Base-by-base conservation (phyloP, 2,329 filamentous ascomycete species). In the Fusarium sulawesiense region DNA sequence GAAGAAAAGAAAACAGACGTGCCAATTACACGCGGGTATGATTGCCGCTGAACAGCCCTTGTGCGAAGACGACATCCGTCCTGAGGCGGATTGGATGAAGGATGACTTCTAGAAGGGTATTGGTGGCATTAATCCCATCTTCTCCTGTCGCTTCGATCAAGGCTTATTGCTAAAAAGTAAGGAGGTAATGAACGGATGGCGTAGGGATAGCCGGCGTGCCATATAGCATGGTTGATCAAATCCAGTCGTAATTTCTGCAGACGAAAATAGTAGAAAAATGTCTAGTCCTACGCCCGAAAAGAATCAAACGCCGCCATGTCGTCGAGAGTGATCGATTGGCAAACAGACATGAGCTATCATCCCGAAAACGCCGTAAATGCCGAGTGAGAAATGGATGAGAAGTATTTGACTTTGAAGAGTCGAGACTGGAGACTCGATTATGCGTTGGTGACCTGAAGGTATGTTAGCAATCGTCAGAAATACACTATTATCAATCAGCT, bases 361-460 rank as follows among this genome's bases (percentile, higher is more conserved):
- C 75, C 79, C 76, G 67, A 76, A 73, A 83, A 83, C 81, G 81
- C 81, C 81, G 72, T 77, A 69, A 79, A 83, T 83, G 81, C 80
- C 79, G 71, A 71, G 71, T 63, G 72, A 69, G 70, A 62, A 64
- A 68, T 66, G 56, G 13, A 6, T 50, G 34, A 41, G 11, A 62
- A 49, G 42, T 59, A 25, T 21, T 49, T 54, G 60, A 16, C 27
- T 40, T 50, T 57, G 23, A 68, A 63, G 63, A 71, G 70, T 14
- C 18, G 11, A 61, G 23, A 64, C 51, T 49, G 29, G 50, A 54
- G 12, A 48, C 21, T 44, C 64, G 74, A 77, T 88, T 81, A 89
- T 80, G 86, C 87, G 75, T 89, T 88, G 80, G 86, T 88, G 64
- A 88, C 87, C 86, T 88, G 16, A 9, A 14, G 5, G 23, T 20